A percentile compares a stretch with the other conserved stretches of the same genome.
These are phyloP conservation scores for Cordyceps militaris DNA, from an alignment of 2,329 filamentous ascomycete genomes.

Conservation along the genomic window DNA sequence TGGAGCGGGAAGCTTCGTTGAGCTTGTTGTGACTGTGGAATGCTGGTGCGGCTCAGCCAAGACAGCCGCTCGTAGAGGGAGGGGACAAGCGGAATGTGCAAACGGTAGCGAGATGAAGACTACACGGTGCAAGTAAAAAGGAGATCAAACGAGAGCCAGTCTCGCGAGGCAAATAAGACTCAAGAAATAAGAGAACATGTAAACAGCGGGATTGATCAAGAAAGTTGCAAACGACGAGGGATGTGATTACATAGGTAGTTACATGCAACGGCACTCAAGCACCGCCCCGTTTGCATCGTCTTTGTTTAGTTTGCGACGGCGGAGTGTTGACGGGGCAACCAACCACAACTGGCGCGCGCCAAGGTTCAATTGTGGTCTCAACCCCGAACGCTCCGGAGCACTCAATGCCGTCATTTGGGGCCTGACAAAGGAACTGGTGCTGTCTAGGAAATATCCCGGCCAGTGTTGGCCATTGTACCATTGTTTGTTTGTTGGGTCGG, in stretches of 20 bases:
- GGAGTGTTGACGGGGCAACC: slow-evolving; percentile 9
- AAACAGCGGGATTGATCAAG: slow-evolving; percentile 1
- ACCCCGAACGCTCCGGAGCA: neutral
- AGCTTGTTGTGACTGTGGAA: slow-evolving; percentile 20
- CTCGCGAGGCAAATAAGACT: neutral
- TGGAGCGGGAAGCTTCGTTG: slow-evolving; percentile 12
- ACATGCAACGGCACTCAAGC: neutral
- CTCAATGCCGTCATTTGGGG: neutral
- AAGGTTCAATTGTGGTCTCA: neutral
- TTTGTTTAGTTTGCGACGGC: slow-evolving; percentile 5
- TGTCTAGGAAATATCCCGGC: neutral
- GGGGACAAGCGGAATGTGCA: slow-evolving; percentile 6
- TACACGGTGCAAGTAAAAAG: neutral
- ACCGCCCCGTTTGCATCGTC: neutral
- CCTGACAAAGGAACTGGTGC: neutral
- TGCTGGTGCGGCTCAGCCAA: slow-evolving; percentile 16
- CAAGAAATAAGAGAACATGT: neutral
- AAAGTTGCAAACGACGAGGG: neutral
- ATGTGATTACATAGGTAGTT: neutral
- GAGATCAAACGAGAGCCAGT: slow-evolving; percentile 4
- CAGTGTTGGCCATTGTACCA: neutral
- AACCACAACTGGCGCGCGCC: neutral
- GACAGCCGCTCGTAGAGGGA: slow-evolving; percentile 7
- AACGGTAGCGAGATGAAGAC: neutral
- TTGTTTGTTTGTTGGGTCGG: neutral